phyloP scores from a whole-genome alignment of 208 protist genomes.

The Trypanosoma caninum region DNA sequence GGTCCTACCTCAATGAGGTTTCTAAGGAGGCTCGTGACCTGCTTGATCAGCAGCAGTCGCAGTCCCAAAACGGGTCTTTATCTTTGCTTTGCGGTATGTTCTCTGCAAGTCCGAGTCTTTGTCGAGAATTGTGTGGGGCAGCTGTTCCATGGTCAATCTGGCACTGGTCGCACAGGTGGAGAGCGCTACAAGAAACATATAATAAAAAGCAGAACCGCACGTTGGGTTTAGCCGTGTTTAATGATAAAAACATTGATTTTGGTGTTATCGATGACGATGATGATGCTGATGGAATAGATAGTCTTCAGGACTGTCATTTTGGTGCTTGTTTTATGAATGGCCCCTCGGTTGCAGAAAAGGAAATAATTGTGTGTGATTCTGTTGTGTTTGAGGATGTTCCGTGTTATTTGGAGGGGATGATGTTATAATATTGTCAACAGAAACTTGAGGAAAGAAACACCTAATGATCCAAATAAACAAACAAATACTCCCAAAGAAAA shows the following conservation, averaged over 20 bases:
- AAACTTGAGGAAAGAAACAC: no score
- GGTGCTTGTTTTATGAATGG: not conserved
- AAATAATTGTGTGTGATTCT: not conserved
- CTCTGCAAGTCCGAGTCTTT: slow-evolving; percentile 6
- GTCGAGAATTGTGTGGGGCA: slow-evolving; percentile 40
- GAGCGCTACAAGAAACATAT: slow-evolving; percentile 24
- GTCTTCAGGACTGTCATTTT: not conserved
- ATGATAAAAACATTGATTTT: no score
- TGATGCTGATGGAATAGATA: slow-evolving; percentile 4
- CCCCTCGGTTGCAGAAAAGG: not conserved
- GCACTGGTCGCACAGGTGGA: slow-evolving; percentile 85
- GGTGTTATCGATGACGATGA: not conserved
- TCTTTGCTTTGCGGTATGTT: not conserved
- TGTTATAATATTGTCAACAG: not conserved
- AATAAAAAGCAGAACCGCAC: not conserved
- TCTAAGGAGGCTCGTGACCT: slow-evolving; percentile 39
- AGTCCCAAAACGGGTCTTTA: slow-evolving; percentile 2
- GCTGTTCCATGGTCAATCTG: slow-evolving; percentile 82
- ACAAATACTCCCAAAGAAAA: no score
- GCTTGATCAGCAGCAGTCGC: slow-evolving; percentile 40
- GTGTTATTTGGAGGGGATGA: slow-evolving; percentile 18
- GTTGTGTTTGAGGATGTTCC: slow-evolving; percentile 22
- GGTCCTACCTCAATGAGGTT: slow-evolving; percentile 42
- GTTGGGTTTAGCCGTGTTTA: no score
- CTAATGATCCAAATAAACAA: no score